phyloP scores from a whole-genome alignment of 148 eudicot genomes.

The Dysphania ambrosioides region DNA sequence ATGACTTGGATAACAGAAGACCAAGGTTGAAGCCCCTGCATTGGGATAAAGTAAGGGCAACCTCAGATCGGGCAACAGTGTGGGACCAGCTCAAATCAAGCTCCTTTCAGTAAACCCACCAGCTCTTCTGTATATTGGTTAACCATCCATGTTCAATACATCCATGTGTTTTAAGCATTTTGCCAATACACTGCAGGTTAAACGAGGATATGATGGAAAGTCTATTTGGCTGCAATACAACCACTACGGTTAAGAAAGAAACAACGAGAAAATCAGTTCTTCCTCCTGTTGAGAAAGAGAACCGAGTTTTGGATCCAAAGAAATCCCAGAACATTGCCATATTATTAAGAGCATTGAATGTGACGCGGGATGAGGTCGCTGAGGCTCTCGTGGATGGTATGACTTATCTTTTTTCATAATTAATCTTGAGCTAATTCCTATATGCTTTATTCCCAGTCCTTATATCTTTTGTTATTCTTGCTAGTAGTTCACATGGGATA shows the following conservation, averaged over 20 bases:
- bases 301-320: constrained; percentile 51
- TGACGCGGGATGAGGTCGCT: constrained; percentile 55
- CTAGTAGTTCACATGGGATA: background rate
- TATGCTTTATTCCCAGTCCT: background rate
- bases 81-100: constrained; percentile 94
- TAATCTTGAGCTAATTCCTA: background rate
- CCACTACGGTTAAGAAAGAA: constrained; percentile 25
- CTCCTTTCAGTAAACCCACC: constrained; percentile 78
- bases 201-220: constrained; percentile 62
- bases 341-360: constrained; percentile 48
- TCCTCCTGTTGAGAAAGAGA: constrained; percentile 40
- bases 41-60: constrained; percentile 94
- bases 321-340: constrained; percentile 60
- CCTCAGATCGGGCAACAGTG: constrained; percentile 77
- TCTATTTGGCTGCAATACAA: constrained; percentile 42
- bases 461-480: background rate
- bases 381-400: constrained; percentile 58
- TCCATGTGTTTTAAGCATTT: constrained; percentile 2
- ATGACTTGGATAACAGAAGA: constrained; percentile 56
- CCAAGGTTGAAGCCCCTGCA: constrained; percentile 85
- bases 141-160: too few species aligned
- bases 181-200: constrained; percentile 37
- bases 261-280: constrained; percentile 28
- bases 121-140: background rate
- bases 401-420: background rate